Base-by-base conservation (phyloP, 73 alveolate species). In the Paramecium sexaurelia region DNA sequence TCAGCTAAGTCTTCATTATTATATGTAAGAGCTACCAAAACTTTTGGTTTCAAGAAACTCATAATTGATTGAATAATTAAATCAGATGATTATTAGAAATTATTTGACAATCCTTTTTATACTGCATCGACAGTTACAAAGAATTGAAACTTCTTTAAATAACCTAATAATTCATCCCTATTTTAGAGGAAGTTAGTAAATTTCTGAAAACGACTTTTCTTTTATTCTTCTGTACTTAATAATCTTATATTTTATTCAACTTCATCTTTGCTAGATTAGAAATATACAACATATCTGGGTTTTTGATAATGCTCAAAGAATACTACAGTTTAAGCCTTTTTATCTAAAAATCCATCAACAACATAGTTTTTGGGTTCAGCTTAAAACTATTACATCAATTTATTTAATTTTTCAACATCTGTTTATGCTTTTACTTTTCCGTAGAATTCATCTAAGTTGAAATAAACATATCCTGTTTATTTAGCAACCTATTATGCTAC, bases 81-180 rank as follows among this genome's bases (percentile, higher is more conserved):
- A 36, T 78, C 43, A 0, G 90, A 78, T 78, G 90, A 78, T 41
- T 29, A 29, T 24, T 78, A 26, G 19, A 78, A 78, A 43, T 78
- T 78, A 78, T 78, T 78, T 20, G 90, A 78, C 36, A 78, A 78
- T 78, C 90, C 90, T 78, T 78, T 78, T 45, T 78, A 78, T 22
- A 78, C 55, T 27, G 90, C 90, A 78, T 78, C 73, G 90, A 78
- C 90, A 78, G 90, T 78, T 78, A 78, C 90, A 78, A 40, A 78
- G 90, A 78, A 78, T 78, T 37, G 26, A 33, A 41, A 78, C 55
- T 78, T 78, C 15, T 78, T 78, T 43, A 78, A 45, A 33, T 41
- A 78, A 10, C 75, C 26, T 22, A 78, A 22, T 7, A 78, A 26
- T 78, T 78, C 90, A 45, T 78, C 90, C 7, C 90, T 20, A 78